Base-by-base conservation (phyloP, 1,139 yeast species). In the Groenewaldozyma sp. region DNA sequence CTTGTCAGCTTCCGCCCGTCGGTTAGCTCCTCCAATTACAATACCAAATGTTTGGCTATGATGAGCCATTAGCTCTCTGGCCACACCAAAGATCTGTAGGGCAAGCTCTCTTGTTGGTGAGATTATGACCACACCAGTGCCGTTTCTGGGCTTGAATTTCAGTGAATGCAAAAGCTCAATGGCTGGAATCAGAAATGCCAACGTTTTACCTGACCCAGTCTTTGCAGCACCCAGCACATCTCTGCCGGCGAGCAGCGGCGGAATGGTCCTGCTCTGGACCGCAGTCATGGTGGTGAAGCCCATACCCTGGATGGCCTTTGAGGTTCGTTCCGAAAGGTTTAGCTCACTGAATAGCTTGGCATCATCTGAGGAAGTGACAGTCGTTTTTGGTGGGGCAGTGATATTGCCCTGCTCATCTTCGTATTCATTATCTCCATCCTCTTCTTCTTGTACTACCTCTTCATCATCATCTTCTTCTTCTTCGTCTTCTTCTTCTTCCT, bases 151-250 rank as follows among this genome's bases (percentile, higher is more conserved):
- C 64, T 84, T 86, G 69, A 84, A 86, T 59, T 80, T 82, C 54
- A 91, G 73, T 14, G 94, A 80, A 59, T 88, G 83, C 43, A 91
- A 70, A 67, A 87, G 68, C 65, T 91, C 98, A 47, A 93, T 79
- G 34, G 97, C 96, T 9, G 99, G 99, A 44, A 91, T 73, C 54
- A 93, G 70, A 55, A 93, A 91, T 4, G 99, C 97, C 48, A 93
- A 70, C 1, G 98, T 91, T 66, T 91, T 91, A 60, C 98, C 98
- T 1, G 96, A 87, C 35, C 98, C 98, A 1, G 98, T 91, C 65
- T 91, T 88, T 41, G 98, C 98, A 39, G 97, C 96, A 51, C 96
- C 97, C 42, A 88, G 72, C 20, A 88, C 96, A 64, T 88, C 97
- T 53, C 88, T 76, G 33, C 98, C 97, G 0, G 97, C 95, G 52